Base-by-base conservation (phyloP, 1,139 yeast species). In the Candida gigantensis region DNA sequence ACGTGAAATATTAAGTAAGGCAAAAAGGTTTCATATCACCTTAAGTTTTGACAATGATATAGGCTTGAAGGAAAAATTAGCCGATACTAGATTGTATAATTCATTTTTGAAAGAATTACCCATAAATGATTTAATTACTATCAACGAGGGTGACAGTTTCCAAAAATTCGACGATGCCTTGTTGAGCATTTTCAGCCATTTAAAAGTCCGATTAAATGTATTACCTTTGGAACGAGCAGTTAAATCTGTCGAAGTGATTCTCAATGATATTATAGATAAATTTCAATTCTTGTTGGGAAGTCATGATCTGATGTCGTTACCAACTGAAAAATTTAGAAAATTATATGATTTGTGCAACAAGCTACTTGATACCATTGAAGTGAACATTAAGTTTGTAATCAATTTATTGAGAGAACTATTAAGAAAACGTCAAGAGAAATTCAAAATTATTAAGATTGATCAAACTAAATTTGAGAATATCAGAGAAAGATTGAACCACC, bases 21-120 rank as follows among this genome's bases (percentile, higher is more conserved):
- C 90, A 3, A 88, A 86, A 47, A 69, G 97, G 46, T 85, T 83
- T 51, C 95, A 86, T 51, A 81, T 88, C 1, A 81, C 94, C 0
- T 74, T 82, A 16, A 74, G 86, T 21, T 83, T 89, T 50, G 63
- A 79, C 24, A 77, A 86, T 10, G 95, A 86, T 51, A 79, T 84
- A 2, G 89, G 90, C 0, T 60, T 90, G 21, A 65, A 71, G 28
- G 83, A 79, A 19, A 77, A 86, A 14, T 49, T 78, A 12, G 68
- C 67, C 6, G 62, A 63, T 28, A 76, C 88, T 0, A 64, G 66
- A 14, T 66, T 71, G 15, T 81, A 80, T 52, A 82, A 81, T 46
- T 75, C 78, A 7, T 62, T 90, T 20, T 66, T 88, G 52, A 74
- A 76, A 36, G 95, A 84, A 42, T 65, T 89, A 19, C 95, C 96